Evolutionary conservation across 768 basidiomycete species (phyloP), one percentile per base, ranked within the genome.

Genomic region (Amanita rimosa): DNA sequence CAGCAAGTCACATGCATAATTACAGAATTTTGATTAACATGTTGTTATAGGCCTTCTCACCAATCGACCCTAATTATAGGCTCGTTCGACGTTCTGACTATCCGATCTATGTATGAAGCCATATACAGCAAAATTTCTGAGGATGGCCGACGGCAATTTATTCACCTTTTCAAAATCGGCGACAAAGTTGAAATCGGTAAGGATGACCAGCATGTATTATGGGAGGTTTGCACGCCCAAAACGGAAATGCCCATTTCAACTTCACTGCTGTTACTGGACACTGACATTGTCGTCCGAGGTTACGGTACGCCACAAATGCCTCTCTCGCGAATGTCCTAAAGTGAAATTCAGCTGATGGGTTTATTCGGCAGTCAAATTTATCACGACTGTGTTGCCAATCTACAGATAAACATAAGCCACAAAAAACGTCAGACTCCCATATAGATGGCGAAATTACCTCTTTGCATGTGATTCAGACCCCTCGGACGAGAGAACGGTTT

Each of bases 281-380:
- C 77, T 0, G 75, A 79, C 31, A 48, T 62, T 0, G 66, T 92
- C 21, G 54, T 90, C 29, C 63, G 82, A 40, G 90, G 88, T 35
- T 78, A 72, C 54, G 72, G 86, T 86, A 54, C 29, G 76, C 62
- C 9, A n/a, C 11, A n/a, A 22, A 13, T 27, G 38, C 5, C 14
- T 27, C 6, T 22, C 13, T 3, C 19, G 10, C 6, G 5, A 33
- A 16, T 11, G 36, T 21, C 8, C 19, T 19, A 26, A 46, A 31
- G 9, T n/a, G 33, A 33, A 26, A 21, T 19, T 38, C 52, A 82
- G 81, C 70, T 33, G 78, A 82, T 62, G 81, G 81, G 1, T 55
- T 52, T 37, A 56, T 83, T 35, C 70, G 74, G 34, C 70, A 67
- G 34, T 69, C 69, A 10, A 69, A 76, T 6, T 59, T 79, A 21